These are phyloP conservation scores for Sugiyamaella marilandica DNA, from an alignment of 805 yeast genomes.

Conservation along the genomic window DNA sequence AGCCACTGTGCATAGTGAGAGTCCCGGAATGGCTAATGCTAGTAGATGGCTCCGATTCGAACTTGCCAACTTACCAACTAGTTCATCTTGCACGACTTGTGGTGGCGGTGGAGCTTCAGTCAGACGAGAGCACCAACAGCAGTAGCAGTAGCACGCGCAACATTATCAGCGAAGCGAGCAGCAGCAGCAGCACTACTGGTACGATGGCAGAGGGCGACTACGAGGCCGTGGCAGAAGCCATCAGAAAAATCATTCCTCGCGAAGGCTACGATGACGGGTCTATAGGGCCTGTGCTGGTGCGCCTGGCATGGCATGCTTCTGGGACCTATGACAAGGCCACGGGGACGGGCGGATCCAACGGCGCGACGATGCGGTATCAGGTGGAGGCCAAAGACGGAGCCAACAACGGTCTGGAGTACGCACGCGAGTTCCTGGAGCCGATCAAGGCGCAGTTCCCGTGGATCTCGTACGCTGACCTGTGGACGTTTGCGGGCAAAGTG, in stretches of 20 bases:
- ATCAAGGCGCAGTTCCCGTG: slow-evolving; percentile 54
- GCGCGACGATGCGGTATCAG: slow-evolving; percentile 49
- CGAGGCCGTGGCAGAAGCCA: slow-evolving; percentile 36
- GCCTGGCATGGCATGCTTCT: slow-evolving; percentile 77
- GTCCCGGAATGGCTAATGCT: not conserved
- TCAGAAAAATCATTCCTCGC: slow-evolving; percentile 34
- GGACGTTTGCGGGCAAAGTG: slow-evolving; percentile 66
- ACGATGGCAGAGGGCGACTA: slow-evolving; percentile 33
- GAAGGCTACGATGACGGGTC: slow-evolving; percentile 60
- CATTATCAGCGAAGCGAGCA: no score
- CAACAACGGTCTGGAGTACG: slow-evolving; percentile 48
- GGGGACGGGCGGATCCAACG: slow-evolving; percentile 48
- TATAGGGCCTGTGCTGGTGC: slow-evolving; percentile 65
- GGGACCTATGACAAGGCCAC: slow-evolving; percentile 62
- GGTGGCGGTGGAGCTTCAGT: no score
- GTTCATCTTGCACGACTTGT: no score
- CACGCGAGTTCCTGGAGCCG: slow-evolving; percentile 53
- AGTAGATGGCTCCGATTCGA: not conserved
- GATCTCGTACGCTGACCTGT: slow-evolving; percentile 61
- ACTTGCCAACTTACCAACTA: not conserved
- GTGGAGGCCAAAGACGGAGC: slow-evolving; percentile 43
- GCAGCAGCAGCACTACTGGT: not conserved
- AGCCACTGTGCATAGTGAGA: not conserved
- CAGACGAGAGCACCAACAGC: no score
- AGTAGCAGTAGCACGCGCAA: no score